phyloP scores from a whole-genome alignment of 768 basidiomycete genomes.

The Boletus patriciae region DNA sequence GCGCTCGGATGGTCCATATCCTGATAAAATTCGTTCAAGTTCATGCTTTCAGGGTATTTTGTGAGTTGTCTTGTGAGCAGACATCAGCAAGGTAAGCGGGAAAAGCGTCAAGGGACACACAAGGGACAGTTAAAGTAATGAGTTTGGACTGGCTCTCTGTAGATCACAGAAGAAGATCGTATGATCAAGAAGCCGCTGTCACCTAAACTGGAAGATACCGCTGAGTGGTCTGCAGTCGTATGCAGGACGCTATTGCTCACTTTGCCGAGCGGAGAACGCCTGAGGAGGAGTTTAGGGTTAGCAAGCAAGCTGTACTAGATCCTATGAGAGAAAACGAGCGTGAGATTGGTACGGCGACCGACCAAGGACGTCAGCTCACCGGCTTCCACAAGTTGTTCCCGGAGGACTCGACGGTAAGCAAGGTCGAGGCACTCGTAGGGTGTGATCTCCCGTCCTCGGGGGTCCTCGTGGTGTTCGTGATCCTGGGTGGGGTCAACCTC shows the following conservation, averaged over 20 bases:
- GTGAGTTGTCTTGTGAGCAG: slow-evolving; percentile 30
- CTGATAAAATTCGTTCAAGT: slow-evolving; percentile 9
- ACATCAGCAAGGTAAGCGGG: background rate
- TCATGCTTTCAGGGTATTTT: slow-evolving; percentile 33
- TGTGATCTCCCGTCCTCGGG: slow-evolving; percentile 69
- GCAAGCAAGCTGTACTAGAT: slow-evolving; percentile 80
- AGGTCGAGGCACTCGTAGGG: slow-evolving; percentile 70
- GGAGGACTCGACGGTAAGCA: slow-evolving; percentile 68
- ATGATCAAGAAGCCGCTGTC: slow-evolving; percentile 77
- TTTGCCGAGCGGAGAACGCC: slow-evolving; percentile 77
- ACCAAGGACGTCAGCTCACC: slow-evolving; percentile 38
- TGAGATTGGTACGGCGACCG: background rate
- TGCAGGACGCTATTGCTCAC: slow-evolving; percentile 40
- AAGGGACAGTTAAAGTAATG: slow-evolving; percentile 38
- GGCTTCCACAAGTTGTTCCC: slow-evolving; percentile 59
- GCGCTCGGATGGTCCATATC: slow-evolving; percentile 40
- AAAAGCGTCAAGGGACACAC: slow-evolving; percentile 16
- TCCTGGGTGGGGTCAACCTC: slow-evolving; percentile 77
- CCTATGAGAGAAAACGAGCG: slow-evolving; percentile 41
- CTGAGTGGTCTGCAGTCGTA: slow-evolving; percentile 3
- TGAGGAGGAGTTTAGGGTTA: slow-evolving; percentile 72
- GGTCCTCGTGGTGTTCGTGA: slow-evolving; percentile 61
- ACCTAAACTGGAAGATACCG: slow-evolving; percentile 52
- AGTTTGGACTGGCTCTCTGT: slow-evolving; percentile 39
- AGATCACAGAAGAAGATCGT: slow-evolving; percentile 62